Evolutionary conservation across 352 stramenopile genomes (phyloP).

Genomic region (Phytopythium litorale): DNA sequence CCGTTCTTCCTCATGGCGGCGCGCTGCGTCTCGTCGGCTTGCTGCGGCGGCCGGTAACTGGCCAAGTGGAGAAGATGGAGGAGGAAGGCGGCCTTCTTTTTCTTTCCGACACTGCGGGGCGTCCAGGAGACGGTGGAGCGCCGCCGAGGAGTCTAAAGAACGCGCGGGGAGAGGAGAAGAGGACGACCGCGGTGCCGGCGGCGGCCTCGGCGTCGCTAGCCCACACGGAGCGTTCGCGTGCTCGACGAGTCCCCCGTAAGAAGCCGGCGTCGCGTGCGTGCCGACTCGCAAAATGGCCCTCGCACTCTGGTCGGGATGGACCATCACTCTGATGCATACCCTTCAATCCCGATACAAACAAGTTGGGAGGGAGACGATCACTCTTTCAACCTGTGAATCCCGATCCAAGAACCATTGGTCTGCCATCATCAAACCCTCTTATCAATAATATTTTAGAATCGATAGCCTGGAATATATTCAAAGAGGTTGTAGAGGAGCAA

Average conservation of each 20-base stretch:
- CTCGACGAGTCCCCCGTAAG: neutral
- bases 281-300: neutral
- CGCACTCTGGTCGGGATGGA: neutral
- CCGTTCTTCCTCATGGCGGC: conserved; percentile 62
- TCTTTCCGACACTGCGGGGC: neutral
- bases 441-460: no score
- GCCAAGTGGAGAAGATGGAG: neutral
- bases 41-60: neutral
- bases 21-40: neutral
- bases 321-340: neutral
- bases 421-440: neutral
- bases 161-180: neutral
- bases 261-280: conserved; percentile 1
- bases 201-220: conserved; percentile 1
- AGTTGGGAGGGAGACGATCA: no score
- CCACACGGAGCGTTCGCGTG: neutral
- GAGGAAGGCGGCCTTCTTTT: no score
- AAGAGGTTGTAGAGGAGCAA: neutral
- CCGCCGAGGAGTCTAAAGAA: neutral
- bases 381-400: no score
- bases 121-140: neutral
- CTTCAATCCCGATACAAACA: neutral
- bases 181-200: neutral
- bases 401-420: neutral
- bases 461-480: neutral